Percentiles rank a stretch among this genome's conserved stretches.
These are phyloP conservation scores for bread wheat (Triticum aestivum) DNA, from an alignment of 176 grass and related monocot species.

Conservation along the genomic window IWGSC_CS_RefSeq_v2.1 NC_057796.1:32868269-32868768, in stretches of 20 bases:
- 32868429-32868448: conserved; percentile 32
- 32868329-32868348: conserved; percentile 17
- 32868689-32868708: too few species aligned
- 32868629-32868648: too few species aligned
- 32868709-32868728: too few species aligned
- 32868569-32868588: conserved; percentile 1
- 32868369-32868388: conserved; percentile 31
- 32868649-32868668: too few species aligned
- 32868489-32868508: neutral
- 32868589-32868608: conserved; percentile 21
- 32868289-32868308: too few species aligned
- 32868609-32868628: too few species aligned
- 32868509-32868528: neutral
- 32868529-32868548: neutral
- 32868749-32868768: too few species aligned
- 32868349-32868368: conserved; percentile 22
- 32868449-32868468: conserved; percentile 10
- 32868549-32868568: conserved; percentile 28
- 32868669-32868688: too few species aligned
- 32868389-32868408: conserved; percentile 9
- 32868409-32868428: conserved; percentile 30
- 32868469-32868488: conserved; percentile 4
- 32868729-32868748: too few species aligned
- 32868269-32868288: too few species aligned
- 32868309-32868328: neutral